Evolutionary conservation across 306 rosid species (phyloP).

Genomic region (Carpinus viminea): DNA sequence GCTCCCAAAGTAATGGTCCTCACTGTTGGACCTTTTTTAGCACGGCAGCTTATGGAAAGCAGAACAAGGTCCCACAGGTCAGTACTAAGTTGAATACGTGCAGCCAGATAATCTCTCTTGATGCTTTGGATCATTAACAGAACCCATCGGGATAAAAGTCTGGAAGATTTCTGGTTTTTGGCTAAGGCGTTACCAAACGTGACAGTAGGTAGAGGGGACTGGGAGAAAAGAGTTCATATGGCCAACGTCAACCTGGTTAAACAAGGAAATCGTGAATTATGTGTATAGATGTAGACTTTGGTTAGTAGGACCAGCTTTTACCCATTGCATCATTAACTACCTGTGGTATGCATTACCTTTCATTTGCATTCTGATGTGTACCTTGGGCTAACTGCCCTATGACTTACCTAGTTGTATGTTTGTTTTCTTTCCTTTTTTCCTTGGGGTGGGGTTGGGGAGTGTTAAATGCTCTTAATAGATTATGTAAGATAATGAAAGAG

Average conservation of each 20-base stretch:
- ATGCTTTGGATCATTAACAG: not conserved
- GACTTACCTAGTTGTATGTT: not conserved
- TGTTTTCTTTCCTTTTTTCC: not conserved
- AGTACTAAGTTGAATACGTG: slow-evolving; percentile 1
- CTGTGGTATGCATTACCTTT: not conserved
- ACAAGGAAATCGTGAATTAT: not conserved
- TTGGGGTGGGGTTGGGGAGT: not conserved
- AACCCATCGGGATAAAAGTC: not conserved
- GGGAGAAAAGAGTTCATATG: not conserved
- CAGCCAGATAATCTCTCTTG: not conserved
- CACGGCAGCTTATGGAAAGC: slow-evolving; percentile 78
- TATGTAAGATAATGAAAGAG: not conserved
- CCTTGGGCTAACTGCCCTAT: not conserved
- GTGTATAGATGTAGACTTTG: not conserved
- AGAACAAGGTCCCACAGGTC: slow-evolving; percentile 96
- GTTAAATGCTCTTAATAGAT: not conserved
- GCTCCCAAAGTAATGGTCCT: slow-evolving; percentile 56
- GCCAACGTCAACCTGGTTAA: not conserved
- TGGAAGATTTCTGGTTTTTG: not conserved
- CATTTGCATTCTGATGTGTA: not conserved
- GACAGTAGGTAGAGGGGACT: not conserved
- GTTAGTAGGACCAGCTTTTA: not conserved
- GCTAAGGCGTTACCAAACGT: not conserved
- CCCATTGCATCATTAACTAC: not conserved
- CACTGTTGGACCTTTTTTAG: slow-evolving; percentile 95